phyloP scores from a whole-genome alignment of 306 rosid genomes.

The Canavalia ensiformis region DNA sequence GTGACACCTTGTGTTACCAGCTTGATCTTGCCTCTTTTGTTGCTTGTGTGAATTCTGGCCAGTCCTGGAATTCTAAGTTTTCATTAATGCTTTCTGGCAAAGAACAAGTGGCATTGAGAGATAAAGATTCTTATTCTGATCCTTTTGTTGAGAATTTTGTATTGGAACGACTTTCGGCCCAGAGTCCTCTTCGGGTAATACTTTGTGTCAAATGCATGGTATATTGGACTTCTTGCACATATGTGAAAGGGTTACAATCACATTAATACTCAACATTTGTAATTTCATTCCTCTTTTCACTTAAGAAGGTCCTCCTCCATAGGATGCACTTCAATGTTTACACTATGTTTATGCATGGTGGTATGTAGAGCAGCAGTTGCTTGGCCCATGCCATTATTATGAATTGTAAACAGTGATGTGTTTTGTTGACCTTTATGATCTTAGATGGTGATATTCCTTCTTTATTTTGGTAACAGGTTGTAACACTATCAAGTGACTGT shows the following conservation, averaged over 20 bases:
- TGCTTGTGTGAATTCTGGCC: constrained; percentile 92
- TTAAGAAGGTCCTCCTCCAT: constrained; percentile 9
- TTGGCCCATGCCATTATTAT: neutral
- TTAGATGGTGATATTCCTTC: constrained; percentile 16
- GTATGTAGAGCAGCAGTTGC: constrained; percentile 23
- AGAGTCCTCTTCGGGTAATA: constrained; percentile 96
- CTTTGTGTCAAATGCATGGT: constrained; percentile 40
- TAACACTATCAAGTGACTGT: neutral
- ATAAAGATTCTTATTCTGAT: constrained; percentile 68
- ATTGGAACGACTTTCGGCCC: constrained; percentile 93
- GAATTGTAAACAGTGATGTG: constrained; percentile 2
- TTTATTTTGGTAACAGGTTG: constrained; percentile 22
- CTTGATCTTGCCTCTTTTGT: constrained; percentile 96
- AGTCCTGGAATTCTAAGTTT: constrained; percentile 78
- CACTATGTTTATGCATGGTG: constrained; percentile 30
- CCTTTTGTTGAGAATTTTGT: constrained; percentile 94
- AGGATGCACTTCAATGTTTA: constrained; percentile 36
- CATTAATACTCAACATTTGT: constrained; percentile 6
- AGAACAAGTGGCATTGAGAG: constrained; percentile 61
- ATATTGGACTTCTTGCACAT: constrained; percentile 36
- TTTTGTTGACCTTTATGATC: constrained; percentile 33
- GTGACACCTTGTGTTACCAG: constrained; percentile 87
- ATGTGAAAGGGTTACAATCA: constrained; percentile 36
- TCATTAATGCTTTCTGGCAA: constrained; percentile 74
- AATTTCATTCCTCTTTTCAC: constrained; percentile 36